Base-by-base conservation (phyloP, 208 protist species). In the Acanthamoeba rhysodes region DNA sequence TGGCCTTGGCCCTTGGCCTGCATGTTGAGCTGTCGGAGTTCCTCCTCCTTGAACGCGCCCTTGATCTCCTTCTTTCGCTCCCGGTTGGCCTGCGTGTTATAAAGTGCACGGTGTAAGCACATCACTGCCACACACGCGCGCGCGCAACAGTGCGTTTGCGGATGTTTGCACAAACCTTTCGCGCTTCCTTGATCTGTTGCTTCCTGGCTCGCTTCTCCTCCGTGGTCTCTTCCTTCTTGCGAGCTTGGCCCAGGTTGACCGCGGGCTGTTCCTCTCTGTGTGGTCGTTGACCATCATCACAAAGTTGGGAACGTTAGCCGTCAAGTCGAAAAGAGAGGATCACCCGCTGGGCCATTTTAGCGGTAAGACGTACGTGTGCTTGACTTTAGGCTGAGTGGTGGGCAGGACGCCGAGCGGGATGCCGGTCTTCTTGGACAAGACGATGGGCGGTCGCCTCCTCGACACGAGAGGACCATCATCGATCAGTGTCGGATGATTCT, bases 401-500 rank as follows among this genome's bases (percentile, higher is more conserved):
- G 87, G 87, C 87, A 93, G 37, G 24, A 93, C 87, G 37, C 87
- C 87, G 16, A 93, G 87, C 37, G 87, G 87, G 45, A 93, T 93
- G 64, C 87, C 64, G 20, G 87, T 93, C 87, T 93, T 93, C 87
- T 93, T 93, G 64, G 87, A 93, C 20, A 93, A 62, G 41, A 57
- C 87, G 55, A 93, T 93, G 80, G 80, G 41, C 80, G 80, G 80
- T 45, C 48, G 45, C 62, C 87, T 20, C 62, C 45, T 72, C n/a
- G 48, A 29, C 12, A 29, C 32, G 7, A 37, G 27, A 3, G 87
- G 87, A 9, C 32, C 59, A 27, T 93, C 87, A 29, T 93, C 87
- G 34, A 93, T 93, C 34, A 93, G 62, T 32, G 87, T 93, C 24
- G 87, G 87, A 57, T 93, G 87, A 53, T 93, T 93, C 87, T 93